These are phyloP conservation scores for Fonsecaea multimorphosa DNA, from an alignment of 2,329 filamentous ascomycete genomes.

Conservation along the genomic window DNA sequence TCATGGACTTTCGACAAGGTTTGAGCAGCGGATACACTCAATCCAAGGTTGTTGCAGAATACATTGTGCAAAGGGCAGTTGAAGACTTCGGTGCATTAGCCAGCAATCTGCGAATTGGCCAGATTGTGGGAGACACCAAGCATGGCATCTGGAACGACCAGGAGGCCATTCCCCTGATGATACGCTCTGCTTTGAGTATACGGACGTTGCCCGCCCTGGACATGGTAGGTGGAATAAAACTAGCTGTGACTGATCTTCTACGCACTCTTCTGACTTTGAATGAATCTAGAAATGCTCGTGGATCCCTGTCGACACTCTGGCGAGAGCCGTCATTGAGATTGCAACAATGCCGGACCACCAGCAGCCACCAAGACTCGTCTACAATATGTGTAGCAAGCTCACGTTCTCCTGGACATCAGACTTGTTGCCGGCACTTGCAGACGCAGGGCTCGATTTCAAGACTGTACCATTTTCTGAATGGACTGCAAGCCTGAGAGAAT, in stretches of 20 bases:
- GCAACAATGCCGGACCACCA: slow-evolving; percentile 17
- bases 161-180: slow-evolving; percentile 60
- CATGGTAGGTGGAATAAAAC: slow-evolving; percentile 43
- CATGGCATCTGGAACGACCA: slow-evolving; percentile 58
- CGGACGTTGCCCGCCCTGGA: slow-evolving; percentile 54
- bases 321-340: slow-evolving; percentile 43
- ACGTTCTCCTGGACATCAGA: slow-evolving; percentile 52
- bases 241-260: no score
- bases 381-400: slow-evolving; percentile 58
- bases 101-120: slow-evolving; percentile 54
- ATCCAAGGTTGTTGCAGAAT: slow-evolving; percentile 65
- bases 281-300: slow-evolving; percentile 39
- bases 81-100: slow-evolving; percentile 30
- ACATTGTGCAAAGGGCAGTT: slow-evolving; percentile 51
- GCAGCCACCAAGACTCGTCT: slow-evolving; percentile 47
- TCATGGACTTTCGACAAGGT: slow-evolving; percentile 37
- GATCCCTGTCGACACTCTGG: slow-evolving; percentile 53
- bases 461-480: slow-evolving; percentile 51
- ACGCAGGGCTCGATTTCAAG: slow-evolving; percentile 39
- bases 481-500: slow-evolving; percentile 48
- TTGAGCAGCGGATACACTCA: slow-evolving; percentile 60
- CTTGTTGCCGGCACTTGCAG: slow-evolving; percentile 54
- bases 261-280: not conserved
- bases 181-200: slow-evolving; percentile 43
- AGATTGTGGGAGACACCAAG: slow-evolving; percentile 57